Percentiles rank a stretch among this genome's conserved stretches.
Evolutionary conservation across 2,329 filamentous ascomycete genomes (phyloP).

Genomic region (Myriosclerotinia scirpicola): DNA sequence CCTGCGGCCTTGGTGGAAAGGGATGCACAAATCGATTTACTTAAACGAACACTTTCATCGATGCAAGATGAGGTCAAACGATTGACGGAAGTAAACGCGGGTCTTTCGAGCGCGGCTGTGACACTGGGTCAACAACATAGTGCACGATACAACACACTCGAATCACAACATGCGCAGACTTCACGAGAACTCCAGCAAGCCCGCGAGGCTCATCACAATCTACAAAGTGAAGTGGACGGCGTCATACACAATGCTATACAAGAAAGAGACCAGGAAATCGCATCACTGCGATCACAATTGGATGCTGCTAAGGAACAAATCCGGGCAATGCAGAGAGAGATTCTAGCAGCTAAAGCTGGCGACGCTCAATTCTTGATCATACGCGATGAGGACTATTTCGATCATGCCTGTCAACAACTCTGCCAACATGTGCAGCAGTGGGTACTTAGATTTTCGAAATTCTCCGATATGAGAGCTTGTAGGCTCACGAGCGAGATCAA

Average conservation of each 20-base stretch:
- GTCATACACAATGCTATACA: constrained; percentile 64
- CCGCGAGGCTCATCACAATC: constrained; percentile 60
- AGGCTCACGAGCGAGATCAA: constrained; percentile 80
- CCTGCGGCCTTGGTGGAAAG: constrained; percentile 74
- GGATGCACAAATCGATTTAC: constrained; percentile 80
- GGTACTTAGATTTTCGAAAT: constrained; percentile 97
- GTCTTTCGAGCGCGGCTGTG: constrained; percentile 73
- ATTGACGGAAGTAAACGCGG: constrained; percentile 79
- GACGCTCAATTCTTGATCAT: constrained; percentile 74
- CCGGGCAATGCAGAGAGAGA: constrained; percentile 56
- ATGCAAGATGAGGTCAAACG: constrained; percentile 79
- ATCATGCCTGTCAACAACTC: constrained; percentile 87
- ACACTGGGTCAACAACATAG: constrained; percentile 75
- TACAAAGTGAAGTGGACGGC: constrained; percentile 62
- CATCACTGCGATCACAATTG: constrained; percentile 72
- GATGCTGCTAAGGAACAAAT: constrained; percentile 67
- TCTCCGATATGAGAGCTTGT: constrained; percentile 88
- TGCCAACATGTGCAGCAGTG: constrained; percentile 97
- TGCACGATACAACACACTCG: constrained; percentile 66
- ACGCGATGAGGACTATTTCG: constrained; percentile 92
- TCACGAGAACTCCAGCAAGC: constrained; percentile 68
- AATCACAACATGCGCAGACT: constrained; percentile 64
- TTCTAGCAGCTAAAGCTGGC: constrained; percentile 57
- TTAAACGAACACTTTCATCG: constrained; percentile 75
- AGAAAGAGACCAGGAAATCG: constrained; percentile 82